Conservation (phyloP, 345 rosid genomes). For the Crucihimalaya himalaica region DNA sequence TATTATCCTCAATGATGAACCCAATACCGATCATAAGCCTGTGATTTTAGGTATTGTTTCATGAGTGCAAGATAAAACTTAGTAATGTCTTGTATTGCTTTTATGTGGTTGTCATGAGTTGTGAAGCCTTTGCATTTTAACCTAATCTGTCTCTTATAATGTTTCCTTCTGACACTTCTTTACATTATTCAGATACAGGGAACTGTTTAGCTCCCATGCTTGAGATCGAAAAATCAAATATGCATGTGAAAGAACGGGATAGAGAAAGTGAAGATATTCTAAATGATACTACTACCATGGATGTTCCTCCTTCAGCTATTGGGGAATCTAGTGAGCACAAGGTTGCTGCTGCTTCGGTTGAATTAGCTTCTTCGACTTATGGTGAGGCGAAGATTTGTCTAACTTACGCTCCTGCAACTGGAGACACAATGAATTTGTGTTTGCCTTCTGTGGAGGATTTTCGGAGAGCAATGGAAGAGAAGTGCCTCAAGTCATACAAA, state of each 20-base stretch:
- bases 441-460: conserved; percentile 66
- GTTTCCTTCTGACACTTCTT: neutral
- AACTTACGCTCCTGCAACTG: conserved; percentile 54
- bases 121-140: neutral
- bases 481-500: conserved; percentile 64
- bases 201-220: conserved; percentile 30
- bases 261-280: neutral
- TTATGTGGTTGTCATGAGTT: neutral
- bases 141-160: neutral
- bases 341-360: conserved; percentile 31
- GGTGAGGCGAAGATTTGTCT: conserved; percentile 79
- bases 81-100: neutral
- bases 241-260: conserved; percentile 16
- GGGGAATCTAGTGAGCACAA: neutral
- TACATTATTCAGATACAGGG: conserved; percentile 37
- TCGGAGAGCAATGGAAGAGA: conserved; percentile 61
- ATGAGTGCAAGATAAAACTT: neutral
- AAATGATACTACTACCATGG: neutral
- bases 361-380: conserved; percentile 61
- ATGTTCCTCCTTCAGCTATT: neutral
- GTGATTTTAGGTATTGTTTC: conserved; percentile 18
- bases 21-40: conserved; percentile 20
- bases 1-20: neutral
- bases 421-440: conserved; percentile 47
- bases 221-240: conserved; percentile 35